These are phyloP conservation scores for Salix suchowensis DNA, from an alignment of 345 rosid species.

Conservation along the genomic window DNA sequence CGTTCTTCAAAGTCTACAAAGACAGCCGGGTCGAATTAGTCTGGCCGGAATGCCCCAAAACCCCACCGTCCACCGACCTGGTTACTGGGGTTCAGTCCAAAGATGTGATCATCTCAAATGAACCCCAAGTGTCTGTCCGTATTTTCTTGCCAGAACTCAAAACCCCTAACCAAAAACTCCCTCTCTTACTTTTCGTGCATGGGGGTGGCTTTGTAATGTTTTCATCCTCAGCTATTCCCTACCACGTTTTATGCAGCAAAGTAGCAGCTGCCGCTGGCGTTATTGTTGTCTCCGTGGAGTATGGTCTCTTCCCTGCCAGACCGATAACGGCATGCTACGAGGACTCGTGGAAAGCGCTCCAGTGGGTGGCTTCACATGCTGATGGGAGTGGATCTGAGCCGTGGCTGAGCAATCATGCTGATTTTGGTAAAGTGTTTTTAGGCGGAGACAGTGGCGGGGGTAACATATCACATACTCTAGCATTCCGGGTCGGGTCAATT, in stretches of 20 bases:
- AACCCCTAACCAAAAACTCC: slow-evolving; percentile 21
- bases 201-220: slow-evolving; percentile 38
- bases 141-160: slow-evolving; percentile 31
- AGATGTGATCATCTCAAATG: slow-evolving; percentile 27
- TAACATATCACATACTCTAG: slow-evolving; percentile 31
- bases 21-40: slow-evolving; percentile 22
- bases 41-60: background rate
- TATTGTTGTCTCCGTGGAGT: slow-evolving; percentile 34
- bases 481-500: slow-evolving; percentile 24
- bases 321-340: slow-evolving; percentile 47
- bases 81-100: slow-evolving; percentile 22
- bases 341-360: slow-evolving; percentile 45
- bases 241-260: slow-evolving; percentile 23
- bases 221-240: slow-evolving; percentile 26
- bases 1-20: slow-evolving; percentile 21
- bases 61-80: slow-evolving; percentile 14
- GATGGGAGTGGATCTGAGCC: slow-evolving; percentile 29
- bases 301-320: slow-evolving; percentile 37
- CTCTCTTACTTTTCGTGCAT: slow-evolving; percentile 36
- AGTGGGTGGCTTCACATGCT: slow-evolving; percentile 39
- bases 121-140: slow-evolving; percentile 34
- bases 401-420: slow-evolving; percentile 37
- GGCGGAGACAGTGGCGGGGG: slow-evolving; percentile 45
- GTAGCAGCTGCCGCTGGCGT: slow-evolving; percentile 26
- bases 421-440: slow-evolving; percentile 19